These are phyloP conservation scores for Globisporangium cederbergense DNA, from an alignment of 352 stramenopile genomes.

Conservation along the genomic window DNA sequence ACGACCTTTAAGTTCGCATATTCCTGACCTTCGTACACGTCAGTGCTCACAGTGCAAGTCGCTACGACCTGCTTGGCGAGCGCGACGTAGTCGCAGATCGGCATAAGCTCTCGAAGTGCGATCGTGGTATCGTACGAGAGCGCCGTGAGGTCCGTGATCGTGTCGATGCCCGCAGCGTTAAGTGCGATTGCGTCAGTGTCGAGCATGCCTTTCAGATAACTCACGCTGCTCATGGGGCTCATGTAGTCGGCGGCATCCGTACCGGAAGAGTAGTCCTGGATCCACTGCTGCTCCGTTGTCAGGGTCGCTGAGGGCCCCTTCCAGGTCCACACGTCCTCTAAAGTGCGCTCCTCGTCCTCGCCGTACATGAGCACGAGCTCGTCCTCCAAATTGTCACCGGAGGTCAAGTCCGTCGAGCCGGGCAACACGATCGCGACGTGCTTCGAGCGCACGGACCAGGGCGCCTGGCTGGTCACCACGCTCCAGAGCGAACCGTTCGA, in stretches of 20 bases:
- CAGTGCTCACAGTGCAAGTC: constrained; percentile 46
- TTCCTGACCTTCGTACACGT: constrained; percentile 46
- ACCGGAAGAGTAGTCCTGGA: constrained; percentile 39
- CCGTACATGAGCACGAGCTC: constrained; percentile 62
- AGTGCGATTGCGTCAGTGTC: constrained; percentile 50
- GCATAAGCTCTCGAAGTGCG: constrained; percentile 44
- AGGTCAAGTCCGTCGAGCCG: constrained; percentile 33
- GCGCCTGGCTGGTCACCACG: constrained; percentile 21
- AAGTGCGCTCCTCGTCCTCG: constrained; percentile 51
- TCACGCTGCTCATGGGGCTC: constrained; percentile 39
- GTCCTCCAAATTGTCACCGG: constrained; percentile 40
- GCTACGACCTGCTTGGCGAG: constrained; percentile 55
- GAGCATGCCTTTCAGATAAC: constrained; percentile 49
- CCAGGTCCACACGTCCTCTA: constrained; percentile 71
- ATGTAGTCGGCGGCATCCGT: constrained; percentile 44
- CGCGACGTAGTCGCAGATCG: constrained; percentile 70
- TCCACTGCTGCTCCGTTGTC: constrained; percentile 21
- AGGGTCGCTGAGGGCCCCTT: constrained; percentile 18
- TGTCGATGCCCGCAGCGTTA: constrained; percentile 54
- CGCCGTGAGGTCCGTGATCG: constrained; percentile 75
- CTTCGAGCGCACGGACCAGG: constrained; percentile 56
- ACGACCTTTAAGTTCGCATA: constrained; percentile 36
- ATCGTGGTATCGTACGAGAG: constrained; percentile 51
- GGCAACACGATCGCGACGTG: constrained; percentile 42
- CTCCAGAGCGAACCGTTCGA: constrained; percentile 45